phyloP scores from a whole-genome alignment of 768 basidiomycete genomes.

The Suillus variegatus region DNA sequence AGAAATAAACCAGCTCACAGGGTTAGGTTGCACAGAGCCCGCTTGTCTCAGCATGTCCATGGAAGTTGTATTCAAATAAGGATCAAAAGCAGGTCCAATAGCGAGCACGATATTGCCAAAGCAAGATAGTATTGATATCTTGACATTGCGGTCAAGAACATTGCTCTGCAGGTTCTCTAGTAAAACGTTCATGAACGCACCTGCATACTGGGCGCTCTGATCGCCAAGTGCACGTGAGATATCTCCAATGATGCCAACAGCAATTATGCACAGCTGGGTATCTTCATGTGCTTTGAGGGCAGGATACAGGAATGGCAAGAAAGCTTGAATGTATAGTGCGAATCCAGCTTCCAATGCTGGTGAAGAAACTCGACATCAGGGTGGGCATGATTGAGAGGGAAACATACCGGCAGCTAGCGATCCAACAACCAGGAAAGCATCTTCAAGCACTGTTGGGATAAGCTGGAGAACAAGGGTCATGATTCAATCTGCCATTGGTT shows the following conservation, averaged over 20 bases:
- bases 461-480: conserved; percentile 90
- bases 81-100: conserved; percentile 82
- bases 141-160: conserved; percentile 89
- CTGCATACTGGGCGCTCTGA: conserved; percentile 78
- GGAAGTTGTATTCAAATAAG: conserved; percentile 85
- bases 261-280: conserved; percentile 92
- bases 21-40: conserved; percentile 82
- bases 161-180: conserved; percentile 91
- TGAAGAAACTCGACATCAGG: conserved; percentile 10
- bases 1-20: conserved; percentile 49
- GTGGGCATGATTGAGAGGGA: neutral
- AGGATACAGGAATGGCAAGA: conserved; percentile 83
- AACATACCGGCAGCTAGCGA: conserved; percentile 74
- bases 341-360: conserved; percentile 78
- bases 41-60: conserved; percentile 93
- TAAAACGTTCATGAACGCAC: conserved; percentile 88
- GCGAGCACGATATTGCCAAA: conserved; percentile 97
- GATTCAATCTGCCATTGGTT: conserved; percentile 88
- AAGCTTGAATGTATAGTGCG: conserved; percentile 79
- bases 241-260: conserved; percentile 94
- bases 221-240: conserved; percentile 94
- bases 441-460: conserved; percentile 92
- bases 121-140: conserved; percentile 93
- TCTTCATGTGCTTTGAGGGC: conserved; percentile 94
- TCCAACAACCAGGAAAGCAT: conserved; percentile 93